These are phyloP conservation scores for Lanmaoa rubissima DNA, from an alignment of 768 basidiomycete genomes.

Conservation along the genomic window DNA sequence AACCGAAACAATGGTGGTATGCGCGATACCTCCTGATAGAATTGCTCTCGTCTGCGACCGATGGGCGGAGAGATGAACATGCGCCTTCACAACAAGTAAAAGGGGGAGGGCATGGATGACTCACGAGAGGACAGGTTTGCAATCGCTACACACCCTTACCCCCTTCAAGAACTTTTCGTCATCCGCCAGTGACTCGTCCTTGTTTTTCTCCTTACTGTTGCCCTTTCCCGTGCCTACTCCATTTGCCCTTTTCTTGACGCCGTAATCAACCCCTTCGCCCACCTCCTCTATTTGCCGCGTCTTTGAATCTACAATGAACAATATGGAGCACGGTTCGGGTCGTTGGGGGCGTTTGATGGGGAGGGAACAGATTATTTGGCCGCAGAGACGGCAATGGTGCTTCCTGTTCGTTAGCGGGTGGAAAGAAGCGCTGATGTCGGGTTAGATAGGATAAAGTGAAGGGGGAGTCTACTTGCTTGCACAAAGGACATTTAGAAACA, in stretches of 20 bases:
- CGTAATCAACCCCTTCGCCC: slow-evolving; percentile 77
- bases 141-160: slow-evolving; percentile 82
- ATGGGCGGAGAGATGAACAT: not conserved
- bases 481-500: slow-evolving; percentile 81
- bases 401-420: slow-evolving; percentile 90
- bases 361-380: slow-evolving; percentile 86
- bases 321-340: slow-evolving; percentile 64
- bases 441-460: slow-evolving; percentile 6
- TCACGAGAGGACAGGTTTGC: slow-evolving; percentile 76
- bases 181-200: slow-evolving; percentile 45
- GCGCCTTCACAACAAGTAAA: not conserved
- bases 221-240: slow-evolving; percentile 1
- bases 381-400: slow-evolving; percentile 95
- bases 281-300: slow-evolving; percentile 83
- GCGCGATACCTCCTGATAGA: slow-evolving; percentile 58
- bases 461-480: slow-evolving; percentile 51
- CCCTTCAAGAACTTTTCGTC: slow-evolving; percentile 88
- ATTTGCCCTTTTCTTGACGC: slow-evolving; percentile 54
- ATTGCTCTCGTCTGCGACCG: slow-evolving; percentile 68
- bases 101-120: slow-evolving; percentile 32
- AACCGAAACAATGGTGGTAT: slow-evolving; percentile 65
- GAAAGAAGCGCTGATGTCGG: slow-evolving; percentile 59
- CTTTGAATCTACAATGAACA: slow-evolving; percentile 83
- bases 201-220: slow-evolving; percentile 33
- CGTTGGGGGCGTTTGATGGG: slow-evolving; percentile 74